A percentile compares a stretch with the other conserved stretches of the same genome.
Evolutionary conservation across 129 eudicot genomes (phyloP).

Genomic region (Smallanthus sonchifolius): DNA sequence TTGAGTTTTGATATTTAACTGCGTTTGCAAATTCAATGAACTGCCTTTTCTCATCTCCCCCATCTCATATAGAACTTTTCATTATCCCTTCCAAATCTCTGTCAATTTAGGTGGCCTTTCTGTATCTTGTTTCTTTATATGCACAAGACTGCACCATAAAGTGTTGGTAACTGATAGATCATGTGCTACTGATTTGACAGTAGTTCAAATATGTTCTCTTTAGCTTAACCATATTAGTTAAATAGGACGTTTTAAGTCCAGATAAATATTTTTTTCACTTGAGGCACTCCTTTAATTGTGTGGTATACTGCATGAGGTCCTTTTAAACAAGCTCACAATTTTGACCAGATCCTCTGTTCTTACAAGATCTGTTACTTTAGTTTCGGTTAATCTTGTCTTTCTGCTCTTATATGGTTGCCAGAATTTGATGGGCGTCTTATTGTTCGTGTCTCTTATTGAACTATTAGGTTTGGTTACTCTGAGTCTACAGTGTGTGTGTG

Average conservation of each 20-base stretch:
- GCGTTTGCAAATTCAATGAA: neutral
- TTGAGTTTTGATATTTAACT: neutral
- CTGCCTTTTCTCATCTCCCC: neutral
- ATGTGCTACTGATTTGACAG: conserved; percentile 2
- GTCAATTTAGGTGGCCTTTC: neutral
- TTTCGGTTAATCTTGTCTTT: neutral
- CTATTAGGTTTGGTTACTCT: neutral
- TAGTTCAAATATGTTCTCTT: conserved; percentile 4
- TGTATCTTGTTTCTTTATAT: neutral
- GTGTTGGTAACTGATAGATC: neutral
- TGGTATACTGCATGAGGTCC: conserved; percentile 1
- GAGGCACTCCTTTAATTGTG: conserved; percentile 2
- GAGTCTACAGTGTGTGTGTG: neutral
- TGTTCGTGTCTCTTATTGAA: neutral
- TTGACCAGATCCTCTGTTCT: neutral
- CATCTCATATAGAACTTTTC: neutral
- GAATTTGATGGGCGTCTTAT: neutral
- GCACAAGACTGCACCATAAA: neutral
- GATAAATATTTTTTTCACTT: neutral
- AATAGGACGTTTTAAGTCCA: neutral
- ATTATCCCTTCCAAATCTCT: neutral
- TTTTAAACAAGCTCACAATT: conserved; percentile 2
- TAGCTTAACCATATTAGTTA: neutral
- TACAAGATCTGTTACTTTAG: neutral
- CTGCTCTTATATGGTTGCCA: neutral